Evolutionary conservation across 169 alveolate species (phyloP).

Genomic region (Babesia ovata): DNA sequence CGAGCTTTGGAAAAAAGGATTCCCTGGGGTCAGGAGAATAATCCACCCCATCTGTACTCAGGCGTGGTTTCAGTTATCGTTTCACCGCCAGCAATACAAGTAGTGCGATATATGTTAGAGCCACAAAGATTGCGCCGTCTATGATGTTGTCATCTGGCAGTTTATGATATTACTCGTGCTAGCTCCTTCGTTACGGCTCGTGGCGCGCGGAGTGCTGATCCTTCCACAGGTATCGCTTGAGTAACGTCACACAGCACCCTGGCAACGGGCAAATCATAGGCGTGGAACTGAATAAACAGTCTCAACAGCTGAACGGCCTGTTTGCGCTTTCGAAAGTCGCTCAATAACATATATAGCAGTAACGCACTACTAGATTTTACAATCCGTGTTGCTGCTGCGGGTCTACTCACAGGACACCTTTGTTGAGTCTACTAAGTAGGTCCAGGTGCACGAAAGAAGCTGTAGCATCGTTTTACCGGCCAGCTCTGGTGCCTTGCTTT

Average conservation of each 20-base stretch:
- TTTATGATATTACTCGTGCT: constrained; percentile 29
- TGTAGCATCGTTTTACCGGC: too few species aligned
- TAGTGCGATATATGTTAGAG: constrained; percentile 27
- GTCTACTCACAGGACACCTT: too few species aligned
- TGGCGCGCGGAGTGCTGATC: constrained; percentile 11
- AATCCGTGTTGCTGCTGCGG: too few species aligned
- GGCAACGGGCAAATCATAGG: constrained; percentile 18
- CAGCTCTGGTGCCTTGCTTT: too few species aligned
- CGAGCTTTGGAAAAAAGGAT: neutral
- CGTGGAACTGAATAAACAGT: neutral
- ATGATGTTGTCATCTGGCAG: constrained; percentile 30
- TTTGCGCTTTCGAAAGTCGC: constrained; percentile 33
- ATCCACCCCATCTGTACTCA: constrained; percentile 40
- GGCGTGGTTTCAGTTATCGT: neutral
- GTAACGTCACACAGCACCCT: constrained; percentile 30
- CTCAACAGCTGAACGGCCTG: neutral
- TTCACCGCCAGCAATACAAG: neutral
- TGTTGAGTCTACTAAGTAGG: too few species aligned
- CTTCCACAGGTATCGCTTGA: constrained; percentile 5
- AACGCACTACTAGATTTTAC: neutral
- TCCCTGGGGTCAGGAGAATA: constrained; percentile 36
- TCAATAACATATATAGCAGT: constrained; percentile 36
- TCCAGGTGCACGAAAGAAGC: too few species aligned
- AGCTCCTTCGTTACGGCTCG: constrained; percentile 11
- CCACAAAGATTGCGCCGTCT: constrained; percentile 27